Evolutionary conservation across 2,329 filamentous ascomycete species (phyloP).

Genomic region (Neofusicoccum ribis): DNA sequence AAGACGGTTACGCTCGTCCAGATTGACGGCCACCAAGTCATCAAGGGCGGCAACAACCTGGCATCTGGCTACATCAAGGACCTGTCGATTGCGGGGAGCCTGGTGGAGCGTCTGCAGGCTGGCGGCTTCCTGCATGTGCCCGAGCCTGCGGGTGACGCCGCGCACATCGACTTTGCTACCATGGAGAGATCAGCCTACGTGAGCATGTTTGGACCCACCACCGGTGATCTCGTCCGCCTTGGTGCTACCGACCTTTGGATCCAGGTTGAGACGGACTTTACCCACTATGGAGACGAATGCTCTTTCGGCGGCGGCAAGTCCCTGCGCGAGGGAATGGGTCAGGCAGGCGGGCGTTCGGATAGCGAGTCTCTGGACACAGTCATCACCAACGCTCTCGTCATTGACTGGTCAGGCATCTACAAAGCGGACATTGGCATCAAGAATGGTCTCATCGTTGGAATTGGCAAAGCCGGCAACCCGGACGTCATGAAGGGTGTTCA

Average conservation of each 20-base stretch:
- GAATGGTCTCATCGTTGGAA: slow-evolving; percentile 78
- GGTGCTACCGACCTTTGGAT: slow-evolving; percentile 88
- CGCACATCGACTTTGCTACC: slow-evolving; percentile 61
- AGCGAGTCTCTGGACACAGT: slow-evolving; percentile 77
- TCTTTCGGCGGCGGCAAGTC: slow-evolving; percentile 95
- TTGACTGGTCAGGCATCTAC: slow-evolving; percentile 91
- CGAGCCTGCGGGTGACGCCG: slow-evolving; percentile 60
- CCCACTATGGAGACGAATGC: slow-evolving; percentile 87
- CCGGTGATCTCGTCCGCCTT: slow-evolving; percentile 79
- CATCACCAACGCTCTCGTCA: slow-evolving; percentile 83
- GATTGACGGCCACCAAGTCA: slow-evolving; percentile 77
- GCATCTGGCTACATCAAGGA: slow-evolving; percentile 72
- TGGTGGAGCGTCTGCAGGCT: slow-evolving; percentile 65
- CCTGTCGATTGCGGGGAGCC: slow-evolving; percentile 60
- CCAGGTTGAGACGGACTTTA: slow-evolving; percentile 82
- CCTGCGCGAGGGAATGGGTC: slow-evolving; percentile 91
- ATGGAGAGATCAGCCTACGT: slow-evolving; percentile 80
- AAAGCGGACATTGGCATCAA: slow-evolving; percentile 97
- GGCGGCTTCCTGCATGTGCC: slow-evolving; percentile 78
- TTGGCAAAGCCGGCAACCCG: slow-evolving; percentile 96
- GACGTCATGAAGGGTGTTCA: slow-evolving; percentile 91
- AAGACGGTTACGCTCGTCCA: slow-evolving; percentile 89
- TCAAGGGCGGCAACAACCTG: slow-evolving; percentile 80
- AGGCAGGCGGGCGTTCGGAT: slow-evolving; percentile 75
- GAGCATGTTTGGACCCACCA: slow-evolving; percentile 90